These are phyloP conservation scores for Myxozyma neglecta DNA, from an alignment of 805 yeast species.

Conservation along the genomic window DNA sequence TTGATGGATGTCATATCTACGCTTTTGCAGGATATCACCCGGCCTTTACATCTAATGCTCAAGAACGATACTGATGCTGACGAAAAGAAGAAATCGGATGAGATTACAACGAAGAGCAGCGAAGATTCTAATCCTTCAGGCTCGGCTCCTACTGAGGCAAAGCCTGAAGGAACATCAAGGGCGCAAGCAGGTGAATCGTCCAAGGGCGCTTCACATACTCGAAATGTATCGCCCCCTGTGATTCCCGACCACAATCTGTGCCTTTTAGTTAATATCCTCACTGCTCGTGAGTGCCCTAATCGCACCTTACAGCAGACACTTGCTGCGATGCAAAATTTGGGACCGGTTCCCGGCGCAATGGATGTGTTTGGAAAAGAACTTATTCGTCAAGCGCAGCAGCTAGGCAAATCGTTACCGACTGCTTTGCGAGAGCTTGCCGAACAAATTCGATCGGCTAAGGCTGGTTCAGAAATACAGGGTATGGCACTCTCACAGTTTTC, in stretches of 20 bases:
- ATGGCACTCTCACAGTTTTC: constrained; percentile 67
- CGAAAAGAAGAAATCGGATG: neutral
- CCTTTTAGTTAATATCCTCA: constrained; percentile 63
- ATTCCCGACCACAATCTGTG: constrained; percentile 64
- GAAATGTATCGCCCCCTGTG: constrained; percentile 51
- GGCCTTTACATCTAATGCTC: constrained; percentile 62
- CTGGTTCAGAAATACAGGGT: constrained; percentile 51
- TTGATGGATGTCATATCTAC: constrained; percentile 76
- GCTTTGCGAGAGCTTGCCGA: constrained; percentile 55
- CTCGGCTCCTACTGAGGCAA: neutral
- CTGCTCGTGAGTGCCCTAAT: constrained; percentile 81
- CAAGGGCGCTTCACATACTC: constrained; percentile 1
- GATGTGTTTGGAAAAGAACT: constrained; percentile 66
- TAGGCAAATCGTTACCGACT: constrained; percentile 55
- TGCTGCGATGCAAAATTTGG: constrained; percentile 74
- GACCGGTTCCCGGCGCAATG: constrained; percentile 60
- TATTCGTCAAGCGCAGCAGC: constrained; percentile 58
- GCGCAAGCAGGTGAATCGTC: constrained; percentile 2
- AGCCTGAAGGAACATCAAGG: neutral
- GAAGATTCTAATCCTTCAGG: neutral
- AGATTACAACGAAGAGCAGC: neutral
- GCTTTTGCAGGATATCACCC: constrained; percentile 72
- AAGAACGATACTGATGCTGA: constrained; percentile 36
- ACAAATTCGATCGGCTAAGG: constrained; percentile 45
- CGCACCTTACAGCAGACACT: constrained; percentile 82